Evolutionary conservation across 1,284 basidiomycete species (phyloP).

Genomic region (Schizophyllum commune): DNA sequence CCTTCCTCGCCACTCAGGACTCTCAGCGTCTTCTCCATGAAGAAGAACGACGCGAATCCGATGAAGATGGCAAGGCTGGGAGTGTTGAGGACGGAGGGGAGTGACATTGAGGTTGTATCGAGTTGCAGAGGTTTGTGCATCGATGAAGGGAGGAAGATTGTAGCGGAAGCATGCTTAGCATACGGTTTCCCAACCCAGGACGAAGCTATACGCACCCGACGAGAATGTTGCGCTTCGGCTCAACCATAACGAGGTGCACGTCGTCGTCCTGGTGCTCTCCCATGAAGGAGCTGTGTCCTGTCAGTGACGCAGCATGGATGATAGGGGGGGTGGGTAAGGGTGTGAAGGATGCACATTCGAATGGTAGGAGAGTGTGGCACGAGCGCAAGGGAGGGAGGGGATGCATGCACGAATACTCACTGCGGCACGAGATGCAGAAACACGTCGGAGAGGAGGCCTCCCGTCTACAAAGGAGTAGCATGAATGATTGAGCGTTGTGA

Average conservation of each 20-base stretch:
- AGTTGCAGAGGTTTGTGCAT: no score
- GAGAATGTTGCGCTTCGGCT: conserved; percentile 84
- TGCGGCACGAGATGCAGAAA: conserved; percentile 87
- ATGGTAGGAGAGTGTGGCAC: no score
- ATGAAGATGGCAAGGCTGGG: conserved; percentile 68
- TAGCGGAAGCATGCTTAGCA: neutral
- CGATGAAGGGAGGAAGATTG: no score
- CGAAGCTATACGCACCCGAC: conserved; percentile 51
- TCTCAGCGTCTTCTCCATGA: conserved; percentile 85
- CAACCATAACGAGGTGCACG: conserved; percentile 71
- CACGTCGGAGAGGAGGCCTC: conserved; percentile 83
- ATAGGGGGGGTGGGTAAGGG: no score
- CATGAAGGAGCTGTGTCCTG: conserved; percentile 52
- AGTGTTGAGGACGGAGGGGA: no score
- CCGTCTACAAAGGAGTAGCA: conserved; percentile 46
- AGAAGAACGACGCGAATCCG: conserved; percentile 82
- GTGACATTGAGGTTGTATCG: no score
- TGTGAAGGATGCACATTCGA: neutral
- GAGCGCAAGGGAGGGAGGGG: no score
- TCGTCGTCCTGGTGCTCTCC: conserved; percentile 71
- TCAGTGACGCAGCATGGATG: neutral
- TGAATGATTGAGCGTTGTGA: conserved; percentile 6
- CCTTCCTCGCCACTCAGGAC: conserved; percentile 64
- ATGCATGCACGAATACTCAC: neutral
- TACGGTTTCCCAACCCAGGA: neutral